A percentile compares a stretch with the other conserved stretches of the same genome.
Conservation (phyloP, 306 rosid genomes). For the Psophocarpus tetragonolobus region DNA sequence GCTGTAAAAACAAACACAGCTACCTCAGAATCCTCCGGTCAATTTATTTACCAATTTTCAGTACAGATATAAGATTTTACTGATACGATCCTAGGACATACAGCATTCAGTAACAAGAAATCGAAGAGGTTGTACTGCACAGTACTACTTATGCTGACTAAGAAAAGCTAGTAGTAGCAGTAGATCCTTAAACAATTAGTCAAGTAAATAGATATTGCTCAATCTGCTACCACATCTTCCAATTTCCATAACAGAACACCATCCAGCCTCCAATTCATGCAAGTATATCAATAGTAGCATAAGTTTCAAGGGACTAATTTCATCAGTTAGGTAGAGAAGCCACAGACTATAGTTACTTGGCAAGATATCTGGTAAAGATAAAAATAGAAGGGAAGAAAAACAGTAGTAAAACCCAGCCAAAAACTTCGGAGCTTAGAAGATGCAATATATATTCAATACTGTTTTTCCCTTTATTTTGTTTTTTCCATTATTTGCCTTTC, state of each 20-base stretch:
- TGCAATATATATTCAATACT: background rate
- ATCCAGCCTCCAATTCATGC: conserved; percentile 16
- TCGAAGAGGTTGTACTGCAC: conserved; percentile 20
- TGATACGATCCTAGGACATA: background rate
- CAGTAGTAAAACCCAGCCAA: conserved; percentile 10
- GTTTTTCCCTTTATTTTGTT: background rate
- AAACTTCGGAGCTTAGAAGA: background rate
- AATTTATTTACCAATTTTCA: conserved; percentile 17
- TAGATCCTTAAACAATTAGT: conserved; percentile 9
- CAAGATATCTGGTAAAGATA: background rate
- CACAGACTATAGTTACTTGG: conserved; percentile 15
- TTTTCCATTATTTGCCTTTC: conserved; percentile 2
- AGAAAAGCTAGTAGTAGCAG: background rate
- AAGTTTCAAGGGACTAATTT: conserved; percentile 8
- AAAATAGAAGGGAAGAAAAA: background rate
- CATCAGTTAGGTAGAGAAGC: conserved; percentile 10
- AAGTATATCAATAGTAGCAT: background rate
- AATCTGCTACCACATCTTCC: conserved; percentile 10
- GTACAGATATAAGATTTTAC: conserved; percentile 3
- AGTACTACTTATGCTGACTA: conserved; percentile 5
- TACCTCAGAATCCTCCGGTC: conserved; percentile 22
- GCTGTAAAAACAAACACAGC: conserved; percentile 49
- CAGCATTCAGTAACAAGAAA: conserved; percentile 15
- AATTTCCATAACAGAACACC: background rate
- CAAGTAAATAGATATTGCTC: conserved; percentile 15